Base-by-base conservation (phyloP, 106 monocot genomes). In the Dendrobium officinale region DNA sequence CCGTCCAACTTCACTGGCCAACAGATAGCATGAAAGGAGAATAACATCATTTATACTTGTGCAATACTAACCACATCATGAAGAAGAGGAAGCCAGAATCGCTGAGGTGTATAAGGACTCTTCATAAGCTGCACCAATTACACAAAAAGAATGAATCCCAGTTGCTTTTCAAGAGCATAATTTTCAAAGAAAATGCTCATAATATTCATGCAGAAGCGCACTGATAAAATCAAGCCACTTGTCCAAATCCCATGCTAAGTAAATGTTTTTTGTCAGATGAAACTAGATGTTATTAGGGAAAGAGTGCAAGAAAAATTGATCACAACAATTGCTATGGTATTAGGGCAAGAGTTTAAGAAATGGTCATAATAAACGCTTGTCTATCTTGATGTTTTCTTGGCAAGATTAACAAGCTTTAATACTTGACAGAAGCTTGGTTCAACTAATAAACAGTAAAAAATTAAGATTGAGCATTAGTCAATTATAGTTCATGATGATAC, bases 31-130 rank as follows among this genome's bases (percentile, higher is more conserved):
- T 56, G 56, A 19, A 56, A 19, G 9, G 26, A 0, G 16, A 40
- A 41, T 72, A 41, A 72, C 40, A 75, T 45, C n/a, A 67, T 0
- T 75, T 22, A 75, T 18, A 56, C 76, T 31, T 67, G 19, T 75
- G 75, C 47, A 67, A n/a, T 26, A 81, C 93, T 86, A 81, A 99
- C 99, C 15, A 90, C 93, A 83, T 95, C 95, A 86, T 91, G 90
- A 76, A 99, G 68, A 83, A 99, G 94, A 54, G 93, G 88, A 48
- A 99, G 85, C 93, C 95, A 99, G 75, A 95, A 95, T 24, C 89
- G 89, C 44, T 87, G 89, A 37, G 95, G 99, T 80, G 93, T 99
- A 4, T 86, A 86, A 80, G 95, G 89, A 79, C 84, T 95, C 73
- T 78, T 93, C 93, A 99, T 90, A 81, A 99, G 92, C 99, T 99